Evolutionary conservation across 352 stramenopile species (phyloP).

Genomic region (Phytophthora cajani): DNA sequence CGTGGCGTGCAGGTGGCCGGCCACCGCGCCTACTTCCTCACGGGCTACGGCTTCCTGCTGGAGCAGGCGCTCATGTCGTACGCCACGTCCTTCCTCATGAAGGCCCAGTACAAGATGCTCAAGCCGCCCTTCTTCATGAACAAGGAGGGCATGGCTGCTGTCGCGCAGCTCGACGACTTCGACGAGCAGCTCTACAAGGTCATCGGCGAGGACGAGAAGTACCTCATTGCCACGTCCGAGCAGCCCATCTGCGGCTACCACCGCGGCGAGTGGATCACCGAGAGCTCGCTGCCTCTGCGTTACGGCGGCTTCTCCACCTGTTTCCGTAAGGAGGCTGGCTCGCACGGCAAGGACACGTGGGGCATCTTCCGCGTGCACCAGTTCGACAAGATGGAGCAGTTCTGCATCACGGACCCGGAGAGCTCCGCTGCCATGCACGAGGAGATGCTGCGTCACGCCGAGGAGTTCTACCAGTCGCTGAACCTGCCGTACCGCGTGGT

Average conservation of each 20-base stretch:
- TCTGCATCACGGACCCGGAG: slow-evolving; percentile 97
- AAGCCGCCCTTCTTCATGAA: slow-evolving; percentile 99
- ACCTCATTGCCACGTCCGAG: slow-evolving; percentile 99
- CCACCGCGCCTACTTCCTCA: slow-evolving; percentile 99
- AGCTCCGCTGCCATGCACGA: slow-evolving; percentile 93
- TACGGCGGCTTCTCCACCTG: slow-evolving; percentile 98
- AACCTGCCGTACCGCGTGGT: slow-evolving; percentile 99
- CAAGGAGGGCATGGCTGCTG: slow-evolving; percentile 98
- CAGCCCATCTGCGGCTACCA: slow-evolving; percentile 99
- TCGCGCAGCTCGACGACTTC: slow-evolving; percentile 99
- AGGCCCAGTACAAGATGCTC: slow-evolving; percentile 96
- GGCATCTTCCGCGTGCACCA: slow-evolving; percentile 99
- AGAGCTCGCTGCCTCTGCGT: slow-evolving; percentile 80
- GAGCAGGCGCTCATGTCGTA: slow-evolving; percentile 99
- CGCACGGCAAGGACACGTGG: slow-evolving; percentile 98
- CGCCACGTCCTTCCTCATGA: slow-evolving; percentile 96
- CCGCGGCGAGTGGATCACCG: slow-evolving; percentile 93
- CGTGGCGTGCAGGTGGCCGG: slow-evolving; percentile 96
- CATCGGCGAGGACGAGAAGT: slow-evolving; percentile 97
- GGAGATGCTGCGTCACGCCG: slow-evolving; percentile 91
- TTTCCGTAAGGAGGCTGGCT: slow-evolving; percentile 99
- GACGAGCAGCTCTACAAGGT: slow-evolving; percentile 99
- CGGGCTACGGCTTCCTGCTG: slow-evolving; percentile 97
- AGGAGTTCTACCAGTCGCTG: slow-evolving; percentile 99
- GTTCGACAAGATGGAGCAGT: slow-evolving; percentile 99